Base-by-base conservation (phyloP, 805 yeast genomes). In the Maudiozyma turicensis region DNA sequence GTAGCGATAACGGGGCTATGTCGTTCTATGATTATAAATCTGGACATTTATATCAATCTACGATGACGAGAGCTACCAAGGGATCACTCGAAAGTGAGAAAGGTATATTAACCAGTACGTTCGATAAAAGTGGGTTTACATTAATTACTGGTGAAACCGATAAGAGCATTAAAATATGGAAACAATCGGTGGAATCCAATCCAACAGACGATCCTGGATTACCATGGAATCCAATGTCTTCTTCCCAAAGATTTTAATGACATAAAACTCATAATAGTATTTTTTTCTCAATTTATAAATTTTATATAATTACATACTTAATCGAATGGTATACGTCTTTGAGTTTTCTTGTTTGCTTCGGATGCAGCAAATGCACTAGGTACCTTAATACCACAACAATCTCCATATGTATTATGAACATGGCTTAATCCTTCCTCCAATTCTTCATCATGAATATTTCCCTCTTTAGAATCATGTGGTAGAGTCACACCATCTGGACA, bases 331-430 rank as follows among this genome's bases (percentile, higher is more conserved):
- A 84, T 67, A 11, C 75, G 77, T 52, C 63, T 72, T 13, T 50
- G 50, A 42, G 63, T 61, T 26, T 53, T 29, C 48, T 63, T 64
- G 38, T 52, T 49, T 67, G 78, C 69, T 52, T 80, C 82, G 13
- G 82, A 76, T 0, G 96, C 99, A 0, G 96, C 98, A 49, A 89
- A 78, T 0, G 97, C 96, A 67, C 96, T 88, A 0, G 99, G 99
- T 1, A 93, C 77, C 61, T 87, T 86, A 46, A 93, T 93, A 7
- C 99, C 99, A 70, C 99, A 93, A 61, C 99, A 93, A 64, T 93
- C 98, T 8, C 96, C 98, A 95, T 96, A 93, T 2, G 86, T 81
- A 40, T 72, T 73, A 43, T 70, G 72, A 50, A 62, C 66, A 46
- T 66, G 66, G 6, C 41, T 42, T 28, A 35, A 42, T 39, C 58